A percentile compares a stretch with the other conserved stretches of the same genome.
Evolutionary conservation across 2,329 filamentous ascomycete species (phyloP).

Genomic region (Colletotrichum magnum): DNA sequence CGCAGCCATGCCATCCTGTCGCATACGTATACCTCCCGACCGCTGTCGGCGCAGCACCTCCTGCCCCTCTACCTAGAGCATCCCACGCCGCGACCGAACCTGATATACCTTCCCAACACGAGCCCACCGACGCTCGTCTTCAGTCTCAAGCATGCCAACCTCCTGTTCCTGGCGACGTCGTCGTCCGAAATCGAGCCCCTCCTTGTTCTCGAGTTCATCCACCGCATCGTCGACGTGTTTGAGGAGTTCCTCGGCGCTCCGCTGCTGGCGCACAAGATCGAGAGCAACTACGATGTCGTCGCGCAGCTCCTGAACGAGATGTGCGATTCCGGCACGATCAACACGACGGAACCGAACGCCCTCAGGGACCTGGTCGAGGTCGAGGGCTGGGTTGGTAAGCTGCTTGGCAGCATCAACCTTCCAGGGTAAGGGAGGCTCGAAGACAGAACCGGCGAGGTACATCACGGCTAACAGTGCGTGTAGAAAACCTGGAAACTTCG

Average conservation of each 20-base stretch:
- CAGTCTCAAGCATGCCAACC: conserved; percentile 86
- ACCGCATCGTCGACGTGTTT: conserved; percentile 90
- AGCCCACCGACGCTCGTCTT: conserved; percentile 91
- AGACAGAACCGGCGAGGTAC: not conserved
- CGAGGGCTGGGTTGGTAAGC: conserved; percentile 88
- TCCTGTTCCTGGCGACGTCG: conserved; percentile 88
- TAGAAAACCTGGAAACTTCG: conserved; percentile 58
- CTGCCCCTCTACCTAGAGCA: conserved; percentile 91
- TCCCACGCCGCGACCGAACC: conserved; percentile 82
- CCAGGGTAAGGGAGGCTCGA: conserved; percentile 70
- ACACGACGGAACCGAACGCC: conserved; percentile 93
- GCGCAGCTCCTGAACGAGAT: conserved; percentile 95
- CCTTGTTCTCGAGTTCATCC: conserved; percentile 92
- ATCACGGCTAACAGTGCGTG: conserved; percentile 12
- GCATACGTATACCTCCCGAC: conserved; percentile 88
- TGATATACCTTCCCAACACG: conserved; percentile 87
- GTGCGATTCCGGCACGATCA: conserved; percentile 93
- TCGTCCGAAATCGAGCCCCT: conserved; percentile 91
- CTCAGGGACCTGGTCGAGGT: conserved; percentile 92
- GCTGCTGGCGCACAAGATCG: conserved; percentile 87
- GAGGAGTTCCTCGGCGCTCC: conserved; percentile 96
- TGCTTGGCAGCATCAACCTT: conserved; percentile 88
- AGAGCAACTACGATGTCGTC: conserved; percentile 91
- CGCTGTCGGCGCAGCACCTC: conserved; percentile 81
- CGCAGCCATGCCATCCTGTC: conserved; percentile 85